Percentiles rank a stretch among this genome's conserved stretches.
Conservation (phyloP, 306 rosid genomes). For the Prunus armeniaca region DNA sequence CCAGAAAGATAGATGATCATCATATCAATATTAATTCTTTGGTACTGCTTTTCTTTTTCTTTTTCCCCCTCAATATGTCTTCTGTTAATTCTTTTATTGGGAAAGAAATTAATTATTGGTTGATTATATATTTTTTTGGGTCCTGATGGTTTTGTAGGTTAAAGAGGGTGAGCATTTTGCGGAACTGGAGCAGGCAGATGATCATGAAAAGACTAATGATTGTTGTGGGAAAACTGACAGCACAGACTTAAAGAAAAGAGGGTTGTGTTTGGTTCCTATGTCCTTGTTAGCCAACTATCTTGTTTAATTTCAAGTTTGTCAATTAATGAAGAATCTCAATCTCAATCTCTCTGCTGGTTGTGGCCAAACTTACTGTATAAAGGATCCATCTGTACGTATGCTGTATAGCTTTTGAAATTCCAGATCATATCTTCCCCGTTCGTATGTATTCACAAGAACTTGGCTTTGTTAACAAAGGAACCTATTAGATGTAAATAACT, state of each 20-base stretch:
- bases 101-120: not conserved
- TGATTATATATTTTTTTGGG: not conserved
- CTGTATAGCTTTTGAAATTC: not conserved
- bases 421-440: conserved; percentile 8
- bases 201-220: conserved; percentile 17
- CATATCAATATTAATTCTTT: conserved; percentile 38
- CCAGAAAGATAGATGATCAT: conserved; percentile 43
- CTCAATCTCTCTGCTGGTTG: conserved; percentile 2
- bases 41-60: conserved; percentile 36
- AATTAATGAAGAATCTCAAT: not conserved
- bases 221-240: conserved; percentile 33
- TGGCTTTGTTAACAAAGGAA: not conserved
- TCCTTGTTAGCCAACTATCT: conserved; percentile 66
- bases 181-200: conserved; percentile 37
- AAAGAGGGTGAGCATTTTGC: conserved; percentile 27
- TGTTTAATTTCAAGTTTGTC: conserved; percentile 28
- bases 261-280: conserved; percentile 78
- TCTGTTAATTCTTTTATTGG: not conserved
- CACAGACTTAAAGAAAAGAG: conserved; percentile 59
- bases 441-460: conserved; percentile 13
- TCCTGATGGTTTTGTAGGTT: conserved; percentile 39
- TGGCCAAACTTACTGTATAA: conserved; percentile 8
- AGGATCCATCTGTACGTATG: not conserved
- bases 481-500: not conserved
- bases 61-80: not conserved